phyloP scores from a whole-genome alignment of 1,284 basidiomycete species.

The Rhodotorula sp. region DNA sequence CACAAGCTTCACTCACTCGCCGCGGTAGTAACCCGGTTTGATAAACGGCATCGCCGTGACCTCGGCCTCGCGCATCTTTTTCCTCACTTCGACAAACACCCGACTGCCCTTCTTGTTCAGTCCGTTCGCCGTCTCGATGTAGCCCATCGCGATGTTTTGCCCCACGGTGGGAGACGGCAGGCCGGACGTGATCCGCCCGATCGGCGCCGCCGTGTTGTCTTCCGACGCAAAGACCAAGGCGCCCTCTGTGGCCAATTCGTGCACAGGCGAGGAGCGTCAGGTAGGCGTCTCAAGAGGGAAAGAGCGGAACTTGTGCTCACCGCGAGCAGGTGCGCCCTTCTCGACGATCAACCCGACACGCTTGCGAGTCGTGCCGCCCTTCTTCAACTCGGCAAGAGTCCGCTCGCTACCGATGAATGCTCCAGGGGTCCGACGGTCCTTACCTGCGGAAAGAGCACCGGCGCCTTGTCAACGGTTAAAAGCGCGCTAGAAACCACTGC shows the following conservation, averaged over 20 bases:
- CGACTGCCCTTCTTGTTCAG: constrained; percentile 88
- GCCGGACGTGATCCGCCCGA: constrained; percentile 83
- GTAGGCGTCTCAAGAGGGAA: too few species aligned
- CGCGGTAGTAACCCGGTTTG: constrained; percentile 66
- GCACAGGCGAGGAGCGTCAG: too few species aligned
- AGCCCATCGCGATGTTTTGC: constrained; percentile 95
- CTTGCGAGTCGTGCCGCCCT: constrained; percentile 68
- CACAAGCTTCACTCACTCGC: too few species aligned
- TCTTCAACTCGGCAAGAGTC: constrained; percentile 76
- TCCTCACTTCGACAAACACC: constrained; percentile 72
- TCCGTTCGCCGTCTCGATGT: constrained; percentile 64
- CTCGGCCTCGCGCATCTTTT: constrained; percentile 64
- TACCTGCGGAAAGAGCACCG: constrained; percentile 59
- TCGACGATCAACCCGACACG: constrained; percentile 77
- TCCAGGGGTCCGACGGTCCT: constrained; percentile 66
- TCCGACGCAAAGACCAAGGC: constrained; percentile 67
- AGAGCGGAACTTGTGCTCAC: too few species aligned
- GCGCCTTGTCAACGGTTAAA: too few species aligned
- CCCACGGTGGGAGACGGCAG: constrained; percentile 89
- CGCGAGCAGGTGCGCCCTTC: constrained; percentile 78
- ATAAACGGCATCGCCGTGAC: constrained; percentile 77
- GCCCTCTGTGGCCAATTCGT: too few species aligned
- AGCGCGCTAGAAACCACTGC: too few species aligned
- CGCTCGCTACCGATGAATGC: constrained; percentile 78
- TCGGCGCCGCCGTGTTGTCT: constrained; percentile 56